Evolutionary conservation across 441 rosid species (phyloP), one percentile per base, ranked within the genome.

Genomic region (Viola pubescens): DNA sequence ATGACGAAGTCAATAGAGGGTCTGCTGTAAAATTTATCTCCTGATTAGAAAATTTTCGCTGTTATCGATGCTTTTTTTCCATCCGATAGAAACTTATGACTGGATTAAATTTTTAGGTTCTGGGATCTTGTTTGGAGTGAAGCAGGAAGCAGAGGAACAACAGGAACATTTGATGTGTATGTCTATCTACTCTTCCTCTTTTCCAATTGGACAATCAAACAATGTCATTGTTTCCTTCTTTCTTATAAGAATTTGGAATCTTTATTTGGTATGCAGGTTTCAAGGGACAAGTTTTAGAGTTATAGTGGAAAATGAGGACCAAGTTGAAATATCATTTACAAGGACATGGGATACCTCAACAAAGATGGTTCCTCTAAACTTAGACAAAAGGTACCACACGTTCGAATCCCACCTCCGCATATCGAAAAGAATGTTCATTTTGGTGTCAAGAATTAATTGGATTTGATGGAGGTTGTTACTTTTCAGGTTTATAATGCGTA

Each of bases 101-200:
- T 45, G 9, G 45, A 9, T 42, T 42, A 42, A 42, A 42, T 42
- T 26, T 52, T 51, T 34, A 88, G 97, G 79, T 91, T 79, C 60
- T 91, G 97, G 97, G 97, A 91, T 72, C 90, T 91, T 4, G 97
- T 88, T 3, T 91, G 97, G 97, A 74, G 73, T 58, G 44, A 70
- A 60, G 70, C 84, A 50, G 84, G 94, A 48, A 62, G 81, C 9
- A 44, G 70, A 4, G 82, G 87, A 59, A 79, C 83, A 2, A 63
- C 76, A 4, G 92, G 97, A 60, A 71, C 48, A 56, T 81, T 79
- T 53, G 88, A 82, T 56, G 77, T 75, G 87, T 84, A 73, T 56
- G 82, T 48, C 11, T 7, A 9, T 6, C 52, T 7, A 3, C 7
- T 10, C 38, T 6, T 44, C 56, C 10, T 3, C n/a, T 10, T 10